Percentiles rank a stretch among this genome's conserved stretches.
Conservation (phyloP, 2,329 filamentous ascomycete genomes). For the Calonectria montana region DNA sequence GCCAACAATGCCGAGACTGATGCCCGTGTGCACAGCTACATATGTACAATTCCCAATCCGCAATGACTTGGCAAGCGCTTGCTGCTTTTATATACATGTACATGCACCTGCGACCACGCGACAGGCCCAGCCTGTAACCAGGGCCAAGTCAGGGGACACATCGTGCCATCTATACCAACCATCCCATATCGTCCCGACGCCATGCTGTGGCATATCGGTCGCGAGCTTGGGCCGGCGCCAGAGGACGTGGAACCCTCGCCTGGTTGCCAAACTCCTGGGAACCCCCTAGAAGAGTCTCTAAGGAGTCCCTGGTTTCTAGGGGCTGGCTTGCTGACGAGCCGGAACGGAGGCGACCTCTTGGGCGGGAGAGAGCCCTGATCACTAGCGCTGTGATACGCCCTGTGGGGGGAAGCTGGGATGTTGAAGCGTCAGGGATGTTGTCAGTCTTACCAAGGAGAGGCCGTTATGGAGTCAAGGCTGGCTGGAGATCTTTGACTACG, state of each 20-base stretch:
- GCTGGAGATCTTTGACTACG: not conserved
- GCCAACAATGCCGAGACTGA: not conserved
- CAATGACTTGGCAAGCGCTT: constrained; percentile 30
- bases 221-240: constrained; percentile 30
- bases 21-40: not conserved
- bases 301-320: constrained; percentile 18
- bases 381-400: constrained; percentile 43
- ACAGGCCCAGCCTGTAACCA: constrained; percentile 32
- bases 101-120: constrained; percentile 31
- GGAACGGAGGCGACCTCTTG: constrained; percentile 21
- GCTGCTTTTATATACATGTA: constrained; percentile 28
- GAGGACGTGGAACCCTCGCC: constrained; percentile 34
- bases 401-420: constrained; percentile 34
- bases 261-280: constrained; percentile 34
- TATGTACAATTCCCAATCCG: not conserved
- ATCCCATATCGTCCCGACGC: constrained; percentile 36
- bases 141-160: constrained; percentile 22
- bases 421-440: constrained; percentile 31
- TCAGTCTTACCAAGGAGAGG: constrained; percentile 27
- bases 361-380: constrained; percentile 39
- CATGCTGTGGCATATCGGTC: constrained; percentile 40
- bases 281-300: constrained; percentile 30
- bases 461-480: not conserved
- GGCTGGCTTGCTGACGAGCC: constrained; percentile 9
- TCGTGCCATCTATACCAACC: constrained; percentile 35